Percentiles rank a stretch among this genome's conserved stretches.
Conservation (phyloP, 164 flowering plant species). For the Berberis vulgaris region DNA sequence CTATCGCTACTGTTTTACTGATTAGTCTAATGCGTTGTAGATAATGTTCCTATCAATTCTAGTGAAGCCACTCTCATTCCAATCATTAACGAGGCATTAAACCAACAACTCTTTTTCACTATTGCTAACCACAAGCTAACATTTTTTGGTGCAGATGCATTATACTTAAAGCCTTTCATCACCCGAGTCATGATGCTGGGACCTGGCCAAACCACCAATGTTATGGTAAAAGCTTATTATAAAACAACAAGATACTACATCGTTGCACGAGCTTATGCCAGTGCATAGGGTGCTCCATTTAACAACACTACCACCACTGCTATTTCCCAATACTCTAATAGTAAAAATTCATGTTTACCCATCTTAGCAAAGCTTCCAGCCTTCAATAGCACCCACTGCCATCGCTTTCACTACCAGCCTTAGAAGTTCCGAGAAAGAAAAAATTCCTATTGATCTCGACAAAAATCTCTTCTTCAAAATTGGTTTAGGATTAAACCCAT, state of each 20-base stretch:
- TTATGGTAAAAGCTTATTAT: constrained; percentile 66
- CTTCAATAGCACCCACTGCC: constrained; percentile 51
- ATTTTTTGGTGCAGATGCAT: constrained; percentile 67
- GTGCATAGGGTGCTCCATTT: constrained; percentile 49
- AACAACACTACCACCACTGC: constrained; percentile 92
- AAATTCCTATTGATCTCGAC: constrained; percentile 45
- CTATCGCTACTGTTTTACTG: background rate
- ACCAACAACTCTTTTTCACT: constrained; percentile 59
- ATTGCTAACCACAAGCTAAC: constrained; percentile 64
- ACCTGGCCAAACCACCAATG: constrained; percentile 80
- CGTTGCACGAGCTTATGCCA: constrained; percentile 67
- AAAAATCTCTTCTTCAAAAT: constrained; percentile 62
- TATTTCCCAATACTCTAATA: constrained; percentile 21
- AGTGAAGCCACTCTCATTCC: constrained; percentile 66
- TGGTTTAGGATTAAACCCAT: constrained; percentile 61
- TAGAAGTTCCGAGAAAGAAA: constrained; percentile 24
- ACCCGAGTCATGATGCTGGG: constrained; percentile 67
- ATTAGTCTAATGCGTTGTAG: constrained; percentile 22
- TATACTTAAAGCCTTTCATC: constrained; percentile 61
- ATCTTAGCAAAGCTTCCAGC: constrained; percentile 5
- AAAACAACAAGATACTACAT: constrained; percentile 68
- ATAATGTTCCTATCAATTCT: constrained; percentile 47
- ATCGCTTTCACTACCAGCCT: constrained; percentile 38
- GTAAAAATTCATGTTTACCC: no score
- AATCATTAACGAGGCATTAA: constrained; percentile 57